phyloP scores from a whole-genome alignment of 495 filamentous ascomycete species.

The Sphaerosporella brunnea region DNA sequence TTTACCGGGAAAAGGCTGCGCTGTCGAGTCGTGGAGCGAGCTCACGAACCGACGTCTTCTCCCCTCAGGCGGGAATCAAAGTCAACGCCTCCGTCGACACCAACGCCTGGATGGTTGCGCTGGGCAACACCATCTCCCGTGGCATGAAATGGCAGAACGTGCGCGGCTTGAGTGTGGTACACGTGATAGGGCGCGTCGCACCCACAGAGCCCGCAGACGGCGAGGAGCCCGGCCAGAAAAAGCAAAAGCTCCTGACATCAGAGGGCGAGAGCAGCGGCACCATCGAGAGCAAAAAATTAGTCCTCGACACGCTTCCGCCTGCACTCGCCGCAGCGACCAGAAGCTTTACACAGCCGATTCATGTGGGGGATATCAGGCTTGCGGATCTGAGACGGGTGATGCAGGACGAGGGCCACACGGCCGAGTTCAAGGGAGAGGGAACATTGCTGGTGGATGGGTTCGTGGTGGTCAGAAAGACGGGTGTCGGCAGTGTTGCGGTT shows the following conservation, averaged over 20 bases:
- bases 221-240: constrained; percentile 33
- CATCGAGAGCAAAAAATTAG: constrained; percentile 31
- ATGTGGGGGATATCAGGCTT: constrained; percentile 82
- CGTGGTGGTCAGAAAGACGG: constrained; percentile 76
- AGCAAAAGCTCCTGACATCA: constrained; percentile 38
- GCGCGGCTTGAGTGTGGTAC: constrained; percentile 65
- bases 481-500: constrained; percentile 50
- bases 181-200: constrained; percentile 21
- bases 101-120: constrained; percentile 87
- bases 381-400: constrained; percentile 75
- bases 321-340: constrained; percentile 58
- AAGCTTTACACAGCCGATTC: constrained; percentile 68
- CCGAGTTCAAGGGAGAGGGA: constrained; percentile 87
- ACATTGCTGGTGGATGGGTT: constrained; percentile 72
- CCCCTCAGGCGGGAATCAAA: constrained; percentile 48
- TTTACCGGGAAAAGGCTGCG: constrained; percentile 47
- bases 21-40: constrained; percentile 6
- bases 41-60: constrained; percentile 48
- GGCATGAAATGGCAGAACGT: constrained; percentile 90
- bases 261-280: constrained; percentile 7
- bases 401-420: constrained; percentile 62
- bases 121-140: constrained; percentile 64
- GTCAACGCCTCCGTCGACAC: constrained; percentile 92
- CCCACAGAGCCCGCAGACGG: no score
- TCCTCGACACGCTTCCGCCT: constrained; percentile 61